Conservation (phyloP, 2,329 filamentous ascomycete species). For the Didymella pinodella region DNA sequence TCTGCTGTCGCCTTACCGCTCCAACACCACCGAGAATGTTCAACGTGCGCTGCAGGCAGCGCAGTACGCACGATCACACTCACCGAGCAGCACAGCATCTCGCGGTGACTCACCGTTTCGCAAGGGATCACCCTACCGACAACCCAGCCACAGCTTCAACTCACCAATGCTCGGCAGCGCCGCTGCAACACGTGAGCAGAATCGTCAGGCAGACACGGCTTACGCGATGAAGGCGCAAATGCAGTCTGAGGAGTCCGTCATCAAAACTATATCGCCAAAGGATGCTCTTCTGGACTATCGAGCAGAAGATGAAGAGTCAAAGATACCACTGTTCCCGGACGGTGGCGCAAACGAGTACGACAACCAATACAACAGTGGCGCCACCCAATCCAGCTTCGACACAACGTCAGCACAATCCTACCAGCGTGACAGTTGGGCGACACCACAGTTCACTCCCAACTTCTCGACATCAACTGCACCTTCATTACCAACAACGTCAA, state of each 20-base stretch:
- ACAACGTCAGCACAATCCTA: slow-evolving; percentile 46
- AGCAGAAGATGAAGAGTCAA: slow-evolving; percentile 70
- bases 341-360: slow-evolving; percentile 63
- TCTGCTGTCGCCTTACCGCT: slow-evolving; percentile 59
- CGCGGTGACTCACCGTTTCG: slow-evolving; percentile 84
- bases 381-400: slow-evolving; percentile 48
- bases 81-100: slow-evolving; percentile 60
- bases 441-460: slow-evolving; percentile 47
- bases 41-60: slow-evolving; percentile 80
- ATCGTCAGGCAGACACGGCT: slow-evolving; percentile 66
- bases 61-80: slow-evolving; percentile 71
- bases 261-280: slow-evolving; percentile 92
- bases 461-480: slow-evolving; percentile 43
- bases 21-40: slow-evolving; percentile 62
- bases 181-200: slow-evolving; percentile 68
- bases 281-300: slow-evolving; percentile 88
- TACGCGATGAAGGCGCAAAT: slow-evolving; percentile 53
- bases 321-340: slow-evolving; percentile 76
- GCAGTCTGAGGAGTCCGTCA: slow-evolving; percentile 54
- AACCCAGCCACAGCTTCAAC: slow-evolving; percentile 53
- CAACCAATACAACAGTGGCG: slow-evolving; percentile 53
- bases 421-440: slow-evolving; percentile 47
- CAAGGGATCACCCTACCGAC: slow-evolving; percentile 64
- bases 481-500: slow-evolving; percentile 44
- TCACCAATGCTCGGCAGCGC: slow-evolving; percentile 61